Evolutionary conservation across 495 filamentous ascomycete species (phyloP), one percentile per base, ranked within the genome.

Genomic region (Zalerion maritima): DNA sequence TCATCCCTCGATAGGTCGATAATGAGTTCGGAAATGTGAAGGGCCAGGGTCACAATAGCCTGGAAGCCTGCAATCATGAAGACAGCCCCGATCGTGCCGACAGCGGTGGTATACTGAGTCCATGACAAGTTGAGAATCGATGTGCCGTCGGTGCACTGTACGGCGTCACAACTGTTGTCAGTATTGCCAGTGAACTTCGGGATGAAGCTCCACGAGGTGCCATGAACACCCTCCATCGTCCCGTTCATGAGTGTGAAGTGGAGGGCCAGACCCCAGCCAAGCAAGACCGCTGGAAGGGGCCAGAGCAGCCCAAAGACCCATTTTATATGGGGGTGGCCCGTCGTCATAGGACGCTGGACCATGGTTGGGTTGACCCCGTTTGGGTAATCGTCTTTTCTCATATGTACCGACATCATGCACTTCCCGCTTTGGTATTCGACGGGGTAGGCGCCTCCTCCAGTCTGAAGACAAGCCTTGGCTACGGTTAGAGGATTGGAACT

Each of bases 1-100:
- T 67, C 60, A 34, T 65, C 63, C 12, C 63, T 43, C 2, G 52
- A 59, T 5, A 58, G 29, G 36, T 60, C 64, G 34, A 62, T 55
- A 5, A 62, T 35, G 7, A 58, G 53, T 36, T 67, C 61, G 10
- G 52, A 37, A 28, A 52, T 57, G 38, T 65, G 62, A 6, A 65
- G 47, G 1, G 41, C 47, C 8, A 64, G 36, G 0, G 62, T 61
- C 13, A 55, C 43, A 12, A 42, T 26, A 5, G 45, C 44, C 34
- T 57, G 54, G 26, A 54, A 34, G 21, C 27, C 38, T 8, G 43
- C 45, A 31, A 54, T 42, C n/a, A 54, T 32, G 14, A 46, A 37
- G 10, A 51, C 39, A 21, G 39, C 40, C 9, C 40, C 43, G 6
- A 42, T 23, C 6, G 31, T 42, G 7, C 47, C 47, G 5, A 38